Base-by-base conservation (phyloP, 257 asterid genomes). In the Ehretia macrophylla region DNA sequence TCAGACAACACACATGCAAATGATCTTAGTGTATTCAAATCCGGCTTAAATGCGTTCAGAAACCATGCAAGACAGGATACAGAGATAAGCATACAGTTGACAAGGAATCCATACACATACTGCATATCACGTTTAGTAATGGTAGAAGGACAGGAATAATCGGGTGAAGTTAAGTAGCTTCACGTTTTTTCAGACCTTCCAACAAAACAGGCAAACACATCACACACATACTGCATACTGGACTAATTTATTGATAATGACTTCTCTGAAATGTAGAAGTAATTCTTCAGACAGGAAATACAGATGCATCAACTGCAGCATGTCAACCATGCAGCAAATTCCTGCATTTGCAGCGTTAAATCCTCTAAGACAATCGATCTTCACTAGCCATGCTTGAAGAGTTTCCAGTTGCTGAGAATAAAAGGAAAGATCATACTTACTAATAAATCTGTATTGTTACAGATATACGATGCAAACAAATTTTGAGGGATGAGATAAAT, bases 381-480 rank as follows among this genome's bases (percentile, higher is more conserved):
- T 71, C 73, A 44, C 46, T 62, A 47, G 20, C 68, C 44, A 40
- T 39, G 71, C 56, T 58, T 51, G 45, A 66, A 60, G 39, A 44
- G 55, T 47, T 57, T 67, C 73, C 65, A 51, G 32, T 69, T 49
- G 65, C 84, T 79, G 85, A 72, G 75, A 76, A 72, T 38, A 69
- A 68, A 72, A 75, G 67, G 44, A 35, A 55, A 70, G 68, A 48
- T 60, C 62, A 27, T 27, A 18, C 40, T 48, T 76, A 57, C 73
- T 68, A 75, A 67, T 65, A 71, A 66, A 73, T 65, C 72, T 59
- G 61, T 59, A 40, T 23, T 1, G 35, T 51, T 38, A 46, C 32
- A 51, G 35, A 55, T 16, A 40, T 58, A 45, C 19, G 49, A 67
- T 47, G 49, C 20, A 50, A 19, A 47, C 42, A 44, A 12, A 38